Conservation (phyloP, 169 alveolate species). For the Prorocentrum cordatum region DNA sequence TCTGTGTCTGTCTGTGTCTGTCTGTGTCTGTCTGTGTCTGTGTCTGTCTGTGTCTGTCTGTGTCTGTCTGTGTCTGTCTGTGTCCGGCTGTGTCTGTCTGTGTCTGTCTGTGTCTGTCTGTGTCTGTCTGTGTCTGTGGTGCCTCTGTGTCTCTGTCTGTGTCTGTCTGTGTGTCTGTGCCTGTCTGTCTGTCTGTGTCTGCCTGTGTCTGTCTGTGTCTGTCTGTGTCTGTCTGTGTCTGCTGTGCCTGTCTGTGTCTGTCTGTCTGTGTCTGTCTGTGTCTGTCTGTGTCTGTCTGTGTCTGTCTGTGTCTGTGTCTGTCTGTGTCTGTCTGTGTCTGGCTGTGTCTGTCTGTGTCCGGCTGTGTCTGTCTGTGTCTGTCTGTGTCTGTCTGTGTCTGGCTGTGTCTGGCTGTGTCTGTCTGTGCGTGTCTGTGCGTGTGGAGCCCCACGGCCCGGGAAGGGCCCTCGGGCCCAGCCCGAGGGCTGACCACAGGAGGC, state of each 20-base stretch:
- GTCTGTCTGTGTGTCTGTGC: not conserved
- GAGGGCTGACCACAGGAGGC: too few species aligned
- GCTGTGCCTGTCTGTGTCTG: not conserved
- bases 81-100: not conserved
- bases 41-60: not conserved
- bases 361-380: not conserved
- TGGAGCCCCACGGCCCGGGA: too few species aligned
- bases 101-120: not conserved
- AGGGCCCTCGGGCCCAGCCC: too few species aligned
- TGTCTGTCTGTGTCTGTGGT: not conserved
- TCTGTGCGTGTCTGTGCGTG: not conserved
- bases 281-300: not conserved
- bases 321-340: not conserved
- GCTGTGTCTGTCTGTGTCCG: not conserved
- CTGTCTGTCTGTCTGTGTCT: not conserved
- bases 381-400: not conserved
- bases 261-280: not conserved
- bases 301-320: not conserved
- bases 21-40: not conserved
- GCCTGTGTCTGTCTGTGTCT: not conserved
- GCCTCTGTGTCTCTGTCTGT: not conserved
- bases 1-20: not conserved
- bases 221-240: not conserved
- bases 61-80: not conserved
- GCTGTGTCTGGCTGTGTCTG: not conserved